Conservation (phyloP, 116 monocot species). For the Dioscorea cayenensis region DNA sequence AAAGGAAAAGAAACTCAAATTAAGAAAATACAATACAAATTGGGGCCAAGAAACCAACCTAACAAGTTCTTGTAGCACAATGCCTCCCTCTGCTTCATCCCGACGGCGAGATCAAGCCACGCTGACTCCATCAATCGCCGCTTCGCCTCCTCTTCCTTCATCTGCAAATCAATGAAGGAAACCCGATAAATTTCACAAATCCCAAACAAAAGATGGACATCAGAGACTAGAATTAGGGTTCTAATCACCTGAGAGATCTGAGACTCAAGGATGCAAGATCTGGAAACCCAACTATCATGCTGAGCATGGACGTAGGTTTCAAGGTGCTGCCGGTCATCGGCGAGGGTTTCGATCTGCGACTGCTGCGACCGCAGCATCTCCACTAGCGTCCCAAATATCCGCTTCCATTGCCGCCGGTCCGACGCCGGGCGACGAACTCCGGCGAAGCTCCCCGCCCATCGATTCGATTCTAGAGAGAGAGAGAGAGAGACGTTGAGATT, state of each 20-base stretch:
- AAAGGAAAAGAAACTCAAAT: not conserved
- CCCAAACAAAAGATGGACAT: not conserved
- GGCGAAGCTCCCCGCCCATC: not conserved
- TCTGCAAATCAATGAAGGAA: not conserved
- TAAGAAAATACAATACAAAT: not conserved
- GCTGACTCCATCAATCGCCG: slow-evolving; percentile 16
- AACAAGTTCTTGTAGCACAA: slow-evolving; percentile 38
- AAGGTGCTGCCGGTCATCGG: slow-evolving; percentile 17
- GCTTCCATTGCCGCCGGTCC: slow-evolving; percentile 13
- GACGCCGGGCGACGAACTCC: slow-evolving; percentile 1
- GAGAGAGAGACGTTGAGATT: not conserved
- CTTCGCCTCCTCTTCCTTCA: slow-evolving; percentile 27
- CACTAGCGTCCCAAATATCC: slow-evolving; percentile 8
- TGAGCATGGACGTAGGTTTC: slow-evolving; percentile 16
- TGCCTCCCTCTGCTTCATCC: slow-evolving; percentile 35
- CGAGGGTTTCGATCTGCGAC: slow-evolving; percentile 23
- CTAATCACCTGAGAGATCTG: slow-evolving; percentile 15
- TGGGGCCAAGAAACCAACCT: slow-evolving; percentile 26
- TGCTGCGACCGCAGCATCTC: slow-evolving; percentile 17
- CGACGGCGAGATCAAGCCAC: slow-evolving; percentile 31
- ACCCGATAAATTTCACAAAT: not conserved
- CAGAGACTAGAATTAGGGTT: not conserved
- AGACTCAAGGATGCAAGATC: slow-evolving; percentile 13
- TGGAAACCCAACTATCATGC: slow-evolving; percentile 15
- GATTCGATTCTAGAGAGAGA: not conserved